Evolutionary conservation across 2,329 filamentous ascomycete species (phyloP).

Genomic region (Hypoxylon sp.): DNA sequence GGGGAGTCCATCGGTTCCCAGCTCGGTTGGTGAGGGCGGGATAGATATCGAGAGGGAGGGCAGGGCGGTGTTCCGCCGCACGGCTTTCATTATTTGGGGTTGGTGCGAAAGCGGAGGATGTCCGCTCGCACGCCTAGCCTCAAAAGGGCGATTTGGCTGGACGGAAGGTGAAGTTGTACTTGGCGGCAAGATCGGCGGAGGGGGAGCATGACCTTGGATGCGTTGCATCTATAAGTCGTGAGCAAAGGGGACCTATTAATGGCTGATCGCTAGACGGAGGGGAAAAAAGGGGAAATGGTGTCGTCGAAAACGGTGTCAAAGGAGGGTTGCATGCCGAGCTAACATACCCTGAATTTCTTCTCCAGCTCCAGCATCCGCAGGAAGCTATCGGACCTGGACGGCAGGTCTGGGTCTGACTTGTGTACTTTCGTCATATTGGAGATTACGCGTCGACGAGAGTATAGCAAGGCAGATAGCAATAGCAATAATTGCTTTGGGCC

Average conservation of each 20-base stretch:
- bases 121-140: conserved; percentile 45
- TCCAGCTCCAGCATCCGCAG: conserved; percentile 68
- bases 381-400: conserved; percentile 57
- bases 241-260: conserved; percentile 41
- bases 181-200: conserved; percentile 40
- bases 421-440: conserved; percentile 46
- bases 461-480: conserved; percentile 22
- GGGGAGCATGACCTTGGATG: conserved; percentile 45
- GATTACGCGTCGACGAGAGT: conserved; percentile 42
- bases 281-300: conserved; percentile 30
- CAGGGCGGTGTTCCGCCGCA: conserved; percentile 43
- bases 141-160: conserved; percentile 41
- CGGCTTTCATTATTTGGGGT: conserved; percentile 47
- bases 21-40: conserved; percentile 39
- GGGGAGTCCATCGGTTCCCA: conserved; percentile 29
- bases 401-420: conserved; percentile 38
- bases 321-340: conserved; percentile 43
- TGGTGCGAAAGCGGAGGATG: conserved; percentile 46
- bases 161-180: conserved; percentile 42
- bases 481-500: conserved; percentile 14
- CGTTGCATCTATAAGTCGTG: conserved; percentile 49
- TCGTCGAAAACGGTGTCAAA: conserved; percentile 24
- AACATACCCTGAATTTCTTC: conserved; percentile 63
- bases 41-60: conserved; percentile 47
- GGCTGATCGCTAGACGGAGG: conserved; percentile 40